phyloP scores from a whole-genome alignment of 1,284 basidiomycete species.

The Rhodofomes roseus region DNA sequence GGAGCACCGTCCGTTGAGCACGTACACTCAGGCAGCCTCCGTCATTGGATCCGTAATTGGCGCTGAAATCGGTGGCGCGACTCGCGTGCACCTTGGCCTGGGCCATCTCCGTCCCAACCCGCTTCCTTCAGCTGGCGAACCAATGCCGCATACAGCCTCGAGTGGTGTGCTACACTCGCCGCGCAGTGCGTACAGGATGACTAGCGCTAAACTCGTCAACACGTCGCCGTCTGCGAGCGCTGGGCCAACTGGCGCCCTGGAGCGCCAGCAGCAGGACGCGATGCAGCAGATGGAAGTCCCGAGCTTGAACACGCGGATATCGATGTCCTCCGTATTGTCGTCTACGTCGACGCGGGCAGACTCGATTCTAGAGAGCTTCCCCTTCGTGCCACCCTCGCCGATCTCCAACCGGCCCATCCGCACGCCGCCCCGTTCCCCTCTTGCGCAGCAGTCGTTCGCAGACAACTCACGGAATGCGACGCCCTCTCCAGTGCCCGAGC shows the following conservation, averaged over 20 bases:
- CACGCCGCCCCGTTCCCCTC: constrained; percentile 69
- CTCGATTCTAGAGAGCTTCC: constrained; percentile 79
- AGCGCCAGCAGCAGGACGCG: constrained; percentile 61
- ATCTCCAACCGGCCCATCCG: constrained; percentile 73
- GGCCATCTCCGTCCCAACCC: constrained; percentile 21
- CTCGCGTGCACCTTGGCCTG: constrained; percentile 58
- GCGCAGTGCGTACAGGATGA: constrained; percentile 51
- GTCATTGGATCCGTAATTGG: constrained; percentile 49
- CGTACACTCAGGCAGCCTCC: constrained; percentile 59
- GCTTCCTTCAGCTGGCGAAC: constrained; percentile 9
- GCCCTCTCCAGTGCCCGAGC: constrained; percentile 2
- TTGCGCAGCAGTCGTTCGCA: constrained; percentile 51
- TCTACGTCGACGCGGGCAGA: constrained; percentile 66
- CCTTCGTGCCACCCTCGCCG: constrained; percentile 80
- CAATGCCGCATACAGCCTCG: constrained; percentile 24
- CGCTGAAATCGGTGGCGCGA: constrained; percentile 59
- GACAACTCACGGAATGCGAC: neutral
- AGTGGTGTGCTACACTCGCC: constrained; percentile 31
- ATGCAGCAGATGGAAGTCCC: constrained; percentile 45
- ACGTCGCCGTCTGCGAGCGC: constrained; percentile 33
- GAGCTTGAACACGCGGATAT: constrained; percentile 50
- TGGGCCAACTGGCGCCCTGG: constrained; percentile 34
- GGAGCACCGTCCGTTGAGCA: constrained; percentile 47
- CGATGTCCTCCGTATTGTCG: constrained; percentile 56
- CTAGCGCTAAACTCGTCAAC: constrained; percentile 55